phyloP scores from a whole-genome alignment of 176 grass and related monocot genomes.

The Oryza australiensis region DNA sequence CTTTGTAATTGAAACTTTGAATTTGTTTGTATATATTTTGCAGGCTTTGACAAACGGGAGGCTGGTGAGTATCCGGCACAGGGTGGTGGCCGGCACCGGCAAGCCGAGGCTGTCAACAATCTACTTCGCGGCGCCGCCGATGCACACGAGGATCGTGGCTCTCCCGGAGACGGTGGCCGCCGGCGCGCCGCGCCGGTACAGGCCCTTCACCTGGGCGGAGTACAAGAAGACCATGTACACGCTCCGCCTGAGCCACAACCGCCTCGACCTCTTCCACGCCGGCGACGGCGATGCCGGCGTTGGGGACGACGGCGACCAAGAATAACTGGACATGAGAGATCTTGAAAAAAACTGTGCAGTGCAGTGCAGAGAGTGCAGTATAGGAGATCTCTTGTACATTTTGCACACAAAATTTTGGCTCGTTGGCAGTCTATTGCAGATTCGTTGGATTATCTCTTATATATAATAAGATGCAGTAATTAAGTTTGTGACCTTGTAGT shows the following conservation, averaged over 20 bases:
- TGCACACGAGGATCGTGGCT: conserved; percentile 45
- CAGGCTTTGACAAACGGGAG: conserved; percentile 91
- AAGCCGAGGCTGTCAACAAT: conserved; percentile 61
- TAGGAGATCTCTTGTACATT: neutral
- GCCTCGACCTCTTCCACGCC: conserved; percentile 68
- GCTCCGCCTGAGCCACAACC: conserved; percentile 67
- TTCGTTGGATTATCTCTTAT: neutral
- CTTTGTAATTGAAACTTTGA: neutral
- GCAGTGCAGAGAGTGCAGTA: neutral
- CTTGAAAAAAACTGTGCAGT: neutral
- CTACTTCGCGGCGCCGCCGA: conserved; percentile 74
- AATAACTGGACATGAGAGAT: neutral
- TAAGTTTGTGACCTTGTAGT: neutral
- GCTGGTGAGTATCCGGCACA: conserved; percentile 76
- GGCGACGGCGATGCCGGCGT: neutral
- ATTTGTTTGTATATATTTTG: neutral
- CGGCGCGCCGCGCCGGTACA: conserved; percentile 41
- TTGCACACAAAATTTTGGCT: conserved; percentile 21
- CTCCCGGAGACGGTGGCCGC: conserved; percentile 51
- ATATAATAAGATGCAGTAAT: neutral
- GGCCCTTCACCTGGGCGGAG: conserved; percentile 79
- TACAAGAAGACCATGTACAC: conserved; percentile 95
- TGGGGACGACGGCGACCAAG: neutral
- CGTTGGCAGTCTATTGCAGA: neutral
- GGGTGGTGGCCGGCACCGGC: conserved; percentile 66